Evolutionary conservation across 495 filamentous ascomycete species (phyloP).

Genomic region (Neurospora sp.): DNA sequence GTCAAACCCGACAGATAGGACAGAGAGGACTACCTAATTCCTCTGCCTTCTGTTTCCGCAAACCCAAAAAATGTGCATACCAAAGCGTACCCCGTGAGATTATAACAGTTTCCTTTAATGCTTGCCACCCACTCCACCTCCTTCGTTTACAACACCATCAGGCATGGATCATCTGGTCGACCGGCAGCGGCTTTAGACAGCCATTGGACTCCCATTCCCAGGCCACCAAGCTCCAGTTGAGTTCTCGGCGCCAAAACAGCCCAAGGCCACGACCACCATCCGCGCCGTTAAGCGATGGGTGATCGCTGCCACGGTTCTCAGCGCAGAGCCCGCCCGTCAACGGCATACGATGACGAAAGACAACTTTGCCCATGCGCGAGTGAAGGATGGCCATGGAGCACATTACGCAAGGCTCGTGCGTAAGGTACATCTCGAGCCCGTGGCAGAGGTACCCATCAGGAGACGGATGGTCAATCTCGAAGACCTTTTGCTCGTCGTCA

Average conservation of each 20-base stretch:
- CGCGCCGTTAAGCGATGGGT: slow-evolving; percentile 20
- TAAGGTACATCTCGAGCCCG: slow-evolving; percentile 80
- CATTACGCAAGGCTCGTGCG: slow-evolving; percentile 91
- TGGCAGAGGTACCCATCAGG: slow-evolving; percentile 86
- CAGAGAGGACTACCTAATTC: slow-evolving; percentile 40
- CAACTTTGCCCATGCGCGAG: slow-evolving; percentile 71
- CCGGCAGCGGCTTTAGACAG: slow-evolving; percentile 17
- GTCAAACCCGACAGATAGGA: slow-evolving; percentile 16
- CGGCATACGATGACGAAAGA: slow-evolving; percentile 61
- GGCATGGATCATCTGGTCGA: slow-evolving; percentile 30
- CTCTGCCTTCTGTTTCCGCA: slow-evolving; percentile 24
- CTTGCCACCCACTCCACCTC: not conserved
- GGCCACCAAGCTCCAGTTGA: slow-evolving; percentile 86
- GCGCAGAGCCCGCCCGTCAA: slow-evolving; percentile 47
- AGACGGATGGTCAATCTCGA: slow-evolving; percentile 32
- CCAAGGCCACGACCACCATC: slow-evolving; percentile 57
- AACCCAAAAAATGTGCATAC: slow-evolving; percentile 16
- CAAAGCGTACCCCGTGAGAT: slow-evolving; percentile 1
- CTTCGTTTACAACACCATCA: slow-evolving; percentile 6
- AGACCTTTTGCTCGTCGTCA: slow-evolving; percentile 30
- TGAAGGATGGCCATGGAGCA: slow-evolving; percentile 94
- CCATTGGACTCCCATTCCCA: slow-evolving; percentile 61
- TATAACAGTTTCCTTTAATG: not conserved
- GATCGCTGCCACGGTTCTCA: slow-evolving; percentile 33
- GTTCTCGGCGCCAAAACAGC: slow-evolving; percentile 81